Percentiles rank a stretch among this genome's conserved stretches.
These are phyloP conservation scores for Curvularia lunata DNA, from an alignment of 2,329 filamentous ascomycete species.

Conservation along the genomic window DNA sequence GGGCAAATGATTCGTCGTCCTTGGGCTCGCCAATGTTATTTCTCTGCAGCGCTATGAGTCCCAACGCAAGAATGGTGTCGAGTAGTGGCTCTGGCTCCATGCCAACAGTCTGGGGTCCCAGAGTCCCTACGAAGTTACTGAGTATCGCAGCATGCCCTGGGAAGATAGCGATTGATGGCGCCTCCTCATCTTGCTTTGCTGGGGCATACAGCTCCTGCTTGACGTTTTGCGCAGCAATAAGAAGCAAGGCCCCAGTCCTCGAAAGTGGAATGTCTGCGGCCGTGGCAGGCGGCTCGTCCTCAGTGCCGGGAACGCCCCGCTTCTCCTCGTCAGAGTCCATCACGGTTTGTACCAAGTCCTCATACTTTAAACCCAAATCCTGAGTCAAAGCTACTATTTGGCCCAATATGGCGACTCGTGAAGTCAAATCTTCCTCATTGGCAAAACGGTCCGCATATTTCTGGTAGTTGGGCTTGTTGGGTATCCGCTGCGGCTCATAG, in stretches of 20 bases:
- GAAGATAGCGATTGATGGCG: constrained; percentile 56
- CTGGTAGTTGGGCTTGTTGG: constrained; percentile 62
- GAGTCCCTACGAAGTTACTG: constrained; percentile 57
- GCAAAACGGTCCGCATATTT: constrained; percentile 70
- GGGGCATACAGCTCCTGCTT: constrained; percentile 58
- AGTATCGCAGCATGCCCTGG: constrained; percentile 60
- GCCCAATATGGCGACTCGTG: constrained; percentile 70
- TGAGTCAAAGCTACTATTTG: constrained; percentile 72
- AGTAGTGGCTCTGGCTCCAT: constrained; percentile 59
- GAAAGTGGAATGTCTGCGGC: constrained; percentile 63
- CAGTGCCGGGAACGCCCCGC: constrained; percentile 54
- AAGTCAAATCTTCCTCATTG: constrained; percentile 66
- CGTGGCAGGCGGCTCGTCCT: constrained; percentile 61
- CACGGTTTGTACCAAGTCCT: constrained; percentile 56
- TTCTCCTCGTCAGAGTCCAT: constrained; percentile 50
- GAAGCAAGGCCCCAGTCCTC: constrained; percentile 60
- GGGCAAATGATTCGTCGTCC: constrained; percentile 59
- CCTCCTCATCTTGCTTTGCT: constrained; percentile 43
- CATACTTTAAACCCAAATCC: constrained; percentile 59
- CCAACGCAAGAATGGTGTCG: constrained; percentile 61
- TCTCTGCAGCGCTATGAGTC: constrained; percentile 57
- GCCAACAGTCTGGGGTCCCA: constrained; percentile 46
- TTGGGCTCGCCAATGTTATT: constrained; percentile 54
- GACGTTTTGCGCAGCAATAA: constrained; percentile 60
- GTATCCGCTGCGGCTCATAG: constrained; percentile 66